Base-by-base conservation (phyloP, 768 basidiomycete species). In the Boletus sp. region DNA sequence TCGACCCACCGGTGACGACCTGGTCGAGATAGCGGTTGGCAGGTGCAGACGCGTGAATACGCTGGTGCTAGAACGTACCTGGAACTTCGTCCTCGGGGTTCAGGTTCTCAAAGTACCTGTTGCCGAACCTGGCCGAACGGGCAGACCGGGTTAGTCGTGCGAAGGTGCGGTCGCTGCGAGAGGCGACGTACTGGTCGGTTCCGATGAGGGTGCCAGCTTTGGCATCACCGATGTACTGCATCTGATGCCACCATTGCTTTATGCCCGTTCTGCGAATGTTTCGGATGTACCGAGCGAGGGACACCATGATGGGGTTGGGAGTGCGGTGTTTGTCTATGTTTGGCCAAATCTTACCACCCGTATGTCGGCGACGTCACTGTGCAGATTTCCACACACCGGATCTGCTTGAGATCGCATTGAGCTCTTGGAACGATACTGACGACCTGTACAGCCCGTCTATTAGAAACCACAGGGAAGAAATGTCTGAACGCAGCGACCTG, bases 1-100 rank as follows among this genome's bases (percentile, higher is more conserved):
- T 98, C 96, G 42, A 98, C 86, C 96, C 96, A 98, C 73, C 96
- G 84, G 70, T 97, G 94, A 64, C 96, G 91, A 66, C 95, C 94
- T 92, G 71, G 12, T 46, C 2, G 12, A 15, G 20, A 2, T 28
- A 47, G 64, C 14, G 14, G 47, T 60, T 0, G 49, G 39, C 35
- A 50, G 20, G 18, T 12, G 18, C 17, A 9, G 10, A 3, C 5
- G 8, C 10, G 17, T 10, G 5, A 24, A 28, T 4, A 47, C 39
- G 32, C 9, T 24, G 24, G 17, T 33, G 17, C 10, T 11, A 18
- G 11, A 11, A 74, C 83, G 39, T 59, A 91, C 93, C 94, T 54
- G 94, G 94, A 46, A 95, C 73, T 71, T 98, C 94, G 64, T 96
- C 90, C 61, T 87, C 82, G 30, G 83, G 80, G 67, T 95, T 91